Conservation (phyloP, 2,329 filamentous ascomycete species). For the Penicillium sp. region DNA sequence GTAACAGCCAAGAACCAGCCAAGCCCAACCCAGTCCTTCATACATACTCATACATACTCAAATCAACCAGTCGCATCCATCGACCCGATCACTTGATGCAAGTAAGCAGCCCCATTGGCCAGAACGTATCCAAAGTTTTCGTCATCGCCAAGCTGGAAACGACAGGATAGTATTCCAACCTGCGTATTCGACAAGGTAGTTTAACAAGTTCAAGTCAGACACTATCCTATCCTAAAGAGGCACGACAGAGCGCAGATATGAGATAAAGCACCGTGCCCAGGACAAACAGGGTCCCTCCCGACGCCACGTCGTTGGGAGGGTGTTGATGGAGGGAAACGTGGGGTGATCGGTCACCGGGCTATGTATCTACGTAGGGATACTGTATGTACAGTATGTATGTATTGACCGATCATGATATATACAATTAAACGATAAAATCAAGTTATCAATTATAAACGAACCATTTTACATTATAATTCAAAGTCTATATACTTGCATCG, state of each 20-base stretch:
- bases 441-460: no score
- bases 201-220: no score
- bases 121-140: neutral
- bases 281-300: neutral
- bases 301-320: neutral
- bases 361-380: no score
- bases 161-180: neutral
- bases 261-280: neutral
- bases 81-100: neutral
- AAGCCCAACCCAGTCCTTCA: neutral
- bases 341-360: no score
- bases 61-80: neutral
- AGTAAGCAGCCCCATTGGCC: neutral
- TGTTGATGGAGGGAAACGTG: neutral
- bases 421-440: no score
- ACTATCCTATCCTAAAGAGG: neutral
- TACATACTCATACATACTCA: neutral
- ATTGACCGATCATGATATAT: no score
- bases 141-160: neutral
- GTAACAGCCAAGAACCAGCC: neutral
- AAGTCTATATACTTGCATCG: no score
- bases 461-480: no score
- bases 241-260: neutral
- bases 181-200: no score
- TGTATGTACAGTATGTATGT: no score